phyloP scores from a whole-genome alignment of 345 rosid genomes.

The Eutrema heterophyllum region DNA sequence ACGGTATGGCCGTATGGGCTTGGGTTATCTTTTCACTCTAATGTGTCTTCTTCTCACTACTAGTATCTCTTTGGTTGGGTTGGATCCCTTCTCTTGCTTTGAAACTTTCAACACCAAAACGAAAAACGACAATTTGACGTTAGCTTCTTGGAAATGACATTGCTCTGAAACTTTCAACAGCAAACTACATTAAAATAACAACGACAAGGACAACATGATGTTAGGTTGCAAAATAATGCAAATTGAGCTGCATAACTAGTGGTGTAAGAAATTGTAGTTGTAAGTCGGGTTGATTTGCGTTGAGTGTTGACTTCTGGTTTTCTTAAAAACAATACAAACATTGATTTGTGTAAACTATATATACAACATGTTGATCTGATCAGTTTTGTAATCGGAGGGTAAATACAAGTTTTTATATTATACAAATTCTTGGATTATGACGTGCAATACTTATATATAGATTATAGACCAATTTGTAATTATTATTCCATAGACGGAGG shows the following conservation, averaged over 20 bases:
- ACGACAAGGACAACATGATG: background rate
- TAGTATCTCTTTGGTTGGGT: background rate
- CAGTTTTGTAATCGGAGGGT: background rate
- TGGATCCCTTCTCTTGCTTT: too few species aligned
- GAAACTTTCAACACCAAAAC: too few species aligned
- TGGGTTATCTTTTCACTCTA: too few species aligned
- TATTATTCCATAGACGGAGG: too few species aligned
- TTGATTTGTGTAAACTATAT: background rate
- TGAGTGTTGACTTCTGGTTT: too few species aligned
- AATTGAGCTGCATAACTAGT: too few species aligned
- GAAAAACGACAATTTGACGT: background rate
- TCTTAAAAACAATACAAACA: background rate
- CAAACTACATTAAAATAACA: background rate
- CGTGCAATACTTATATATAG: too few species aligned
- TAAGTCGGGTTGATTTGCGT: too few species aligned
- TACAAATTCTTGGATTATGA: too few species aligned
- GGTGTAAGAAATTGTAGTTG: slow-evolving; percentile 17
- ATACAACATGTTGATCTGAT: background rate
- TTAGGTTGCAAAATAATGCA: background rate
- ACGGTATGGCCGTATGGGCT: too few species aligned
- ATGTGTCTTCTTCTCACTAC: background rate
- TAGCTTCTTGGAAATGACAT: background rate
- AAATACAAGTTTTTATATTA: background rate
- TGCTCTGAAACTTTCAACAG: background rate
- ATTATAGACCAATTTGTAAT: background rate